Evolutionary conservation across 495 filamentous ascomycete species (phyloP).

Genomic region (Entonaema liquescens): DNA sequence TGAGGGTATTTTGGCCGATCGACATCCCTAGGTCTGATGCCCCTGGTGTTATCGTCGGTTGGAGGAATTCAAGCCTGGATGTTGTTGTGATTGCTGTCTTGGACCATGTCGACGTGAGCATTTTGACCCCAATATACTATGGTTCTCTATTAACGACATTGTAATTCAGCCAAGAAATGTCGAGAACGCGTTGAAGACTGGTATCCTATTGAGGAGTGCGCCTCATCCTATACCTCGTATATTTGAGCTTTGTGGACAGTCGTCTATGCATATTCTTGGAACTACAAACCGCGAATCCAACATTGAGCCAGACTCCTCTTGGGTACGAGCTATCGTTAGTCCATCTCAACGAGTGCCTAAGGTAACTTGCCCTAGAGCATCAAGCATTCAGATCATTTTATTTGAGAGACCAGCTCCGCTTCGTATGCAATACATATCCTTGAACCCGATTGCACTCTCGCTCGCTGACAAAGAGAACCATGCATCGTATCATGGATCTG

Average conservation of each 20-base stretch:
- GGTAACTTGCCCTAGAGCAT: conserved; percentile 72
- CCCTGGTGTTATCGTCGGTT: conserved; percentile 90
- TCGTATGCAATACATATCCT: conserved; percentile 96
- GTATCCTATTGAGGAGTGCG: conserved; percentile 82
- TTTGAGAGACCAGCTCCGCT: conserved; percentile 86
- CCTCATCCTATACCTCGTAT: conserved; percentile 83
- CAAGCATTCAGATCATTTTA: conserved; percentile 85
- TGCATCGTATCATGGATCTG: conserved; percentile 43
- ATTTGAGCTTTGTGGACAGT: conserved; percentile 82
- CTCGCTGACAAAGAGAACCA: conserved; percentile 75
- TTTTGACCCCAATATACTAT: neutral
- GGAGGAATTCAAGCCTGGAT: conserved; percentile 91
- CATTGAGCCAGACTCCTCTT: conserved; percentile 68
- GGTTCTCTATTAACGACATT: conserved; percentile 16
- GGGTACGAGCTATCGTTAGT: conserved; percentile 73
- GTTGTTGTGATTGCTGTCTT: conserved; percentile 88
- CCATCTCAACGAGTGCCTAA: conserved; percentile 67
- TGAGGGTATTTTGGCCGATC: conserved; percentile 98
- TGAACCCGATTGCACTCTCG: conserved; percentile 86
- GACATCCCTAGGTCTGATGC: conserved; percentile 77
- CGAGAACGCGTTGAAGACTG: conserved; percentile 84
- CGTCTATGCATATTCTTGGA: conserved; percentile 86
- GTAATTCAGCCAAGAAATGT: conserved; percentile 69
- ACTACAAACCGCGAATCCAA: conserved; percentile 69
- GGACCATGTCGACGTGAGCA: conserved; percentile 85